A percentile compares a stretch with the other conserved stretches of the same genome.
Evolutionary conservation across 768 basidiomycete genomes (phyloP).

Genomic region (Baorangia bicolor): DNA sequence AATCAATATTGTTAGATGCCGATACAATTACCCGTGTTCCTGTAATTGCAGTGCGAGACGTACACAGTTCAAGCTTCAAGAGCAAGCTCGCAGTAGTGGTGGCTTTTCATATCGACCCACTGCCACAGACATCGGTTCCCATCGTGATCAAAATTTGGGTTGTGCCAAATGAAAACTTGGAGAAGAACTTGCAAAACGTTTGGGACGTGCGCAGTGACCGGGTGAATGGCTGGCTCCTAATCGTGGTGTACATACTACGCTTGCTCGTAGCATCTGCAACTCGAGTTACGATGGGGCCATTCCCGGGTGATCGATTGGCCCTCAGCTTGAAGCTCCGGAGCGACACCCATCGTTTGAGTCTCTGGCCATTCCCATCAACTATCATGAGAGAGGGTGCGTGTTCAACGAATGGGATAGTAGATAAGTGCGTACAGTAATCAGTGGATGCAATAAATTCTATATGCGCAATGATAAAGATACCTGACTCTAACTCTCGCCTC

Average conservation of each 20-base stretch:
- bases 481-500: background rate
- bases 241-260: background rate
- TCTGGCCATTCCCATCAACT: background rate
- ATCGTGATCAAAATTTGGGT: background rate
- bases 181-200: background rate
- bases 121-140: too few species aligned
- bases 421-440: constrained; percentile 10
- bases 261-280: background rate
- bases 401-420: constrained; percentile 9
- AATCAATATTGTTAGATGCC: too few species aligned
- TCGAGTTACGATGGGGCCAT: too few species aligned
- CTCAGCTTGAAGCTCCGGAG: too few species aligned
- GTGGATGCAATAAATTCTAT: constrained; percentile 21
- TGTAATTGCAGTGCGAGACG: too few species aligned
- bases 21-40: too few species aligned
- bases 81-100: too few species aligned
- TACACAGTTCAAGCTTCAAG: too few species aligned
- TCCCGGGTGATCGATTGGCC: background rate
- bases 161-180: background rate
- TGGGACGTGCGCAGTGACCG: background rate
- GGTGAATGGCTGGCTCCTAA: background rate
- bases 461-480: constrained; percentile 10
- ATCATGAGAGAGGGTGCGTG: constrained; percentile 1
- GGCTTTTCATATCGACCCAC: too few species aligned
- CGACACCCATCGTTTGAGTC: background rate